These are phyloP conservation scores for Kodamaea fukazawae DNA, from an alignment of 805 yeast genomes.

Conservation along the genomic window DNA sequence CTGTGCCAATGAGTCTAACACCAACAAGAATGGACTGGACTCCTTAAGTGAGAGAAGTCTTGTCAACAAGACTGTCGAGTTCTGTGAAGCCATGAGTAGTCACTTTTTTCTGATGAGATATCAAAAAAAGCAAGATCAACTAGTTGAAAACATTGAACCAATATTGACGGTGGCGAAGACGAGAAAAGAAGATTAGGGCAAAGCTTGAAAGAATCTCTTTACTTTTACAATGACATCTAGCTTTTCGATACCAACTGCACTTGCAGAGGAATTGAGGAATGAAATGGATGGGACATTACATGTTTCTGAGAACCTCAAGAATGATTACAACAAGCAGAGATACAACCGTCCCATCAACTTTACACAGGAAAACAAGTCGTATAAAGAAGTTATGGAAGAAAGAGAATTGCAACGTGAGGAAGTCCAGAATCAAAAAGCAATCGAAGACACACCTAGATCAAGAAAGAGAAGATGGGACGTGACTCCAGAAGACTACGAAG, in stretches of 20 bases:
- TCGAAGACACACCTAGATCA: constrained; percentile 18
- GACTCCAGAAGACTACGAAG: constrained; percentile 31
- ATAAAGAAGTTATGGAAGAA: constrained; percentile 41
- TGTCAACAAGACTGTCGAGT: constrained; percentile 52
- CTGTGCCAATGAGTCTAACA: constrained; percentile 69
- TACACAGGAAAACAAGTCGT: constrained; percentile 22
- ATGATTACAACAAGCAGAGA: constrained; percentile 30
- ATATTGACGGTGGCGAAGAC: not conserved
- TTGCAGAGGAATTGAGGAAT: constrained; percentile 23
- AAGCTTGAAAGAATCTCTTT: too few relatives aligned
- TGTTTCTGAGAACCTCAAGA: constrained; percentile 17
- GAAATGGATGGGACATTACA: constrained; percentile 16
- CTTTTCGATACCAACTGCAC: constrained; percentile 30
- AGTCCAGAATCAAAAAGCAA: constrained; percentile 22
- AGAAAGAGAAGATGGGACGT: constrained; percentile 48
- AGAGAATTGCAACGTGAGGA: constrained; percentile 42
- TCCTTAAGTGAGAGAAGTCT: constrained; percentile 72
- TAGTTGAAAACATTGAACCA: not conserved
- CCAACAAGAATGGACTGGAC: constrained; percentile 65
- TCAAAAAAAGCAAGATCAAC: constrained; percentile 1
- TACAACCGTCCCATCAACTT: constrained; percentile 24
- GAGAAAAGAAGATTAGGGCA: too few relatives aligned
- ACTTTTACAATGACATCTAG: constrained; percentile 1
- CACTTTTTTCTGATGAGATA: constrained; percentile 1
- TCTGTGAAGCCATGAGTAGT: constrained; percentile 30